Evolutionary conservation across 2,329 filamentous ascomycete species (phyloP).

Genomic region (Botrytis fabae): DNA sequence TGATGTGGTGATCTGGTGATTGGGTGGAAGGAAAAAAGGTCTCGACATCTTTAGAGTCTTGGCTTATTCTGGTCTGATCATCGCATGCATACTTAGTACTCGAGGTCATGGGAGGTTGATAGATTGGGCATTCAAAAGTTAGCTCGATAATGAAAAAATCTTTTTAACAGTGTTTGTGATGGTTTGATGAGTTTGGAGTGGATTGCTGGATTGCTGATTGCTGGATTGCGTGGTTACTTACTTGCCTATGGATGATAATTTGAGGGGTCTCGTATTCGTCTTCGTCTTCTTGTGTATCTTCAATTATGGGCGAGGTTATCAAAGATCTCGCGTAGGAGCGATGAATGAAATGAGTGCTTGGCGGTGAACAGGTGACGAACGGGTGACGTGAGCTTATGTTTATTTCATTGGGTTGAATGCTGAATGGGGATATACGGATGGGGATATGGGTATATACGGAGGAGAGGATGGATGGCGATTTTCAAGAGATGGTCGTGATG

Average conservation of each 20-base stretch:
- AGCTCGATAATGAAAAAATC: slow-evolving; percentile 25
- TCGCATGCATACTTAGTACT: slow-evolving; percentile 27
- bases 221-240: background rate
- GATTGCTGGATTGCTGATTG: background rate
- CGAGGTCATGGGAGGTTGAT: slow-evolving; percentile 29
- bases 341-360: background rate
- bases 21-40: background rate
- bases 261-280: background rate
- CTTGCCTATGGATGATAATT: background rate
- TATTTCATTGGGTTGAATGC: too few relatives aligned
- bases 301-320: background rate
- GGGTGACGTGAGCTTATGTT: background rate
- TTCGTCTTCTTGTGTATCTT: background rate
- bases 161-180: background rate
- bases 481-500: background rate
- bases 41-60: slow-evolving; percentile 10
- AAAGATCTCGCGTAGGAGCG: background rate
- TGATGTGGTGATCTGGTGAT: slow-evolving; percentile 10
- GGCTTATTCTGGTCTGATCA: background rate
- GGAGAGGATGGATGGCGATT: background rate
- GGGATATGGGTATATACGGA: too few relatives aligned
- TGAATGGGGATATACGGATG: too few relatives aligned
- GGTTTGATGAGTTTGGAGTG: background rate
- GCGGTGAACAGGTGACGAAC: background rate
- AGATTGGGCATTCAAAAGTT: slow-evolving; percentile 37